Evolutionary conservation across 2,329 filamentous ascomycete genomes (phyloP).

Genomic region (Orbilia javanica): DNA sequence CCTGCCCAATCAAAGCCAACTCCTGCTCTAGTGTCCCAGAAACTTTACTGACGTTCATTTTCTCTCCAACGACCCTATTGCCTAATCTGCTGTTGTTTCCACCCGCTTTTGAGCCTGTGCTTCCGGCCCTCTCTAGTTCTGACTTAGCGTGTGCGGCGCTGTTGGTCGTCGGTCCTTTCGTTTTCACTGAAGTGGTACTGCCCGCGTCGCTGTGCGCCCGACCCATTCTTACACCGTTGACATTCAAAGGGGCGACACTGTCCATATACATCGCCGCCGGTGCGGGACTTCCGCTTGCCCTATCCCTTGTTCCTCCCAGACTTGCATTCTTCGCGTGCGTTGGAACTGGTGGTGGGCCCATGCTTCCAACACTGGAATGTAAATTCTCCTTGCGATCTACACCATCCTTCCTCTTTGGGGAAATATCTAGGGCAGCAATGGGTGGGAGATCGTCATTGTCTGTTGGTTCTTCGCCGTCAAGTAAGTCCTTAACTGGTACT

Average conservation of each 20-base stretch:
- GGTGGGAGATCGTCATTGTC: constrained; percentile 5
- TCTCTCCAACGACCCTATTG: constrained; percentile 19
- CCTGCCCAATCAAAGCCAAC: constrained; percentile 42
- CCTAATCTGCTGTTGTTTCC: constrained; percentile 4
- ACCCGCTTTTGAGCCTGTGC: neutral
- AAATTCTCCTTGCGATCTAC: constrained; percentile 49
- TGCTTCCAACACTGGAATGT: constrained; percentile 12
- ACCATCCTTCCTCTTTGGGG: constrained; percentile 34
- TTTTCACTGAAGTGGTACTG: constrained; percentile 22
- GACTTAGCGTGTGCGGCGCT: neutral
- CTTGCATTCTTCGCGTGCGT: constrained; percentile 43
- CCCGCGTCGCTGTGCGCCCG: constrained; percentile 49
- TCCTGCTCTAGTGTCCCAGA: constrained; percentile 50
- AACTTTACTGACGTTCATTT: constrained; percentile 28
- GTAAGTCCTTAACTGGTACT: constrained; percentile 65
- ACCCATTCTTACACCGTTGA: constrained; percentile 47
- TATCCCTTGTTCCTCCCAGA: constrained; percentile 25
- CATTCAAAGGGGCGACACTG: constrained; percentile 46
- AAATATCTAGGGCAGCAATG: constrained; percentile 17
- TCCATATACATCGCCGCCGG: constrained; percentile 29
- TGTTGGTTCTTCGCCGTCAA: constrained; percentile 65
- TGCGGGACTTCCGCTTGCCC: neutral
- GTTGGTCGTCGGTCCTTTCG: constrained; percentile 3
- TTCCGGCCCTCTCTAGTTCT: neutral
- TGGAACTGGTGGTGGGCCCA: constrained; percentile 51